These are phyloP conservation scores for Candida gigantensis DNA, from an alignment of 1,139 yeast genomes.

Conservation along the genomic window DNA sequence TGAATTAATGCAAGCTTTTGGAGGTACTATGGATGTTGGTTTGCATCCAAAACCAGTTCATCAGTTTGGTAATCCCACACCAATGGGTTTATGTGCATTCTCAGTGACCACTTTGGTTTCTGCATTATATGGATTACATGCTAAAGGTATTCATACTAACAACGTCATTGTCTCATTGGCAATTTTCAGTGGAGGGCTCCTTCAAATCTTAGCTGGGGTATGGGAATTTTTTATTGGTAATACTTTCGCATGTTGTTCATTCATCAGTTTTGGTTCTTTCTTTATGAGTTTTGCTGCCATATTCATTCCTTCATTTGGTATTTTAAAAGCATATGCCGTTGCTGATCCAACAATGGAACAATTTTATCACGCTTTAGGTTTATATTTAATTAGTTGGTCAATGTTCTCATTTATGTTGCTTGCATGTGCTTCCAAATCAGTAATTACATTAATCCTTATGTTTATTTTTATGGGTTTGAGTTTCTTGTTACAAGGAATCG, in stretches of 20 bases:
- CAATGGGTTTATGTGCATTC: constrained; percentile 60
- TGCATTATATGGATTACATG: constrained; percentile 43
- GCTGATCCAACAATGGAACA: constrained; percentile 24
- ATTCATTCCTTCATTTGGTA: constrained; percentile 45
- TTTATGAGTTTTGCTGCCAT: constrained; percentile 46
- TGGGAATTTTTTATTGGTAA: constrained; percentile 49
- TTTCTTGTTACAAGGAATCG: not conserved
- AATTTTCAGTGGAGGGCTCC: constrained; percentile 48
- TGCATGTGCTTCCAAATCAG: constrained; percentile 41
- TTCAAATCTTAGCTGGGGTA: constrained; percentile 50
- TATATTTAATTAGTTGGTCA: constrained; percentile 48
- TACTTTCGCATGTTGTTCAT: constrained; percentile 43
- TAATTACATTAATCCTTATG: not conserved
- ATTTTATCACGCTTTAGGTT: constrained; percentile 39
- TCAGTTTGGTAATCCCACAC: constrained; percentile 58
- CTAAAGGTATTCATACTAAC: constrained; percentile 39
- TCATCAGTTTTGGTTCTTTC: constrained; percentile 40
- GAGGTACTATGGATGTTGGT: constrained; percentile 38
- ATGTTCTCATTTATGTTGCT: constrained; percentile 44
- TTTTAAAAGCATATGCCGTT: constrained; percentile 55
- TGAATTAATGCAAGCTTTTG: constrained; percentile 29
- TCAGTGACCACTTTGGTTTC: constrained; percentile 51
- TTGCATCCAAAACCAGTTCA: constrained; percentile 37
- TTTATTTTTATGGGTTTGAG: not conserved
- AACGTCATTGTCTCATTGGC: constrained; percentile 45